Evolutionary conservation across 108 stramenopile species (phyloP), one percentile per base, ranked within the genome.

Genomic region (Cyclotella sp.): DNA sequence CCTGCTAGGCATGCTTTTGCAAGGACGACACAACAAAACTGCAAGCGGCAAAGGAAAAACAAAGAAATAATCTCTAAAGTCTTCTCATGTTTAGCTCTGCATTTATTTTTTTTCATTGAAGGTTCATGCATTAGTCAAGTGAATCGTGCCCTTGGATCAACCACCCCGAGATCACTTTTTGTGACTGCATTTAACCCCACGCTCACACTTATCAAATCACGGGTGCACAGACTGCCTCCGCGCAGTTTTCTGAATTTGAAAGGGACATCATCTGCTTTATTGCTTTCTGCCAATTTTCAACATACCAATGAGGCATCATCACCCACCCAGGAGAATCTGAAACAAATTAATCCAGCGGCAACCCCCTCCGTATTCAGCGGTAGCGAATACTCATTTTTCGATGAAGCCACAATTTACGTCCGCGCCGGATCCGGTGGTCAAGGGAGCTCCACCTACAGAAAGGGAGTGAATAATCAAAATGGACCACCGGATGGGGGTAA

Each of bases 401-500:
- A 95, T 76, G 90, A 93, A 78, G 92, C 92, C 22, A 88, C 77
- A 15, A 86, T 95, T 30, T 91, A 85, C 60, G 87, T 95, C 30
- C 85, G 88, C 59, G 95, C 91, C 12, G 95, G 95, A 19, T 88
- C 87, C 69, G 95, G 95, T 16, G 95, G 95, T 27, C 95, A 95
- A 72, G 95, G 92, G 16, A 59, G 88, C 14, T 91, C 90, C 40
- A 93, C 95, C 11, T 95, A 89, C 78, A 87, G 87, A 70, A 90
- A 87, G 39, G 88, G 89, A 27, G 78, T 78, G 0, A 86, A 84
- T 28, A 72, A 68, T 58, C 95, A 95, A 79, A 81, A 93, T 42
- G 95, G 92, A 27, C 89, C 82, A 15, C 95, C 98, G 9, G 95
- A 94, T 82, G 98, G 98, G 5, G 98, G 97, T 0, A 89, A 91